These are phyloP conservation scores for Gossypium trilobum DNA, from an alignment of 441 rosid species.

Conservation along the genomic window DNA sequence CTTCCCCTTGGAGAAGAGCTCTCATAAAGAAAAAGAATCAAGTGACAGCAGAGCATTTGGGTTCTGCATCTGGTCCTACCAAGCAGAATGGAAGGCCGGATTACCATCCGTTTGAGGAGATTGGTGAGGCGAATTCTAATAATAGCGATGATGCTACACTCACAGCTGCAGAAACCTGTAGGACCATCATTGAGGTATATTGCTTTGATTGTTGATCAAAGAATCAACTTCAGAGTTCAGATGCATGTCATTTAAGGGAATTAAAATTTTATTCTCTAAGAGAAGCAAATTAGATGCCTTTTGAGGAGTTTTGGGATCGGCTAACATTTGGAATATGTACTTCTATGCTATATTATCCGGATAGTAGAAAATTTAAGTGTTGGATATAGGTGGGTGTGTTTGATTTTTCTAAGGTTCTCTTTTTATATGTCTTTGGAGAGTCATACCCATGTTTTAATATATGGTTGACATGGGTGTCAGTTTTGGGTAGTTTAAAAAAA, in stretches of 20 bases:
- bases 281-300: background rate
- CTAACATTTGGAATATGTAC: background rate
- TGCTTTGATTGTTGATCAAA: slow-evolving; percentile 17
- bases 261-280: background rate
- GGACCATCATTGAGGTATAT: slow-evolving; percentile 83
- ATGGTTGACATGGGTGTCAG: background rate
- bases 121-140: slow-evolving; percentile 38
- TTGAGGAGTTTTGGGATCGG: background rate
- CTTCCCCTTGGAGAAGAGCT: slow-evolving; percentile 25
- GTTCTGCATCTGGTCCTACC: slow-evolving; percentile 53
- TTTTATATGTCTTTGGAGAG: background rate
- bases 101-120: slow-evolving; percentile 86
- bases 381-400: background rate
- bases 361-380: background rate
- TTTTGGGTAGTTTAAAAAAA: background rate
- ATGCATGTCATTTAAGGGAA: background rate
- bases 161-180: slow-evolving; percentile 61
- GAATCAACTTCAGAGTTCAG: background rate
- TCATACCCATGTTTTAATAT: background rate
- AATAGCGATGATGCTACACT: slow-evolving; percentile 44
- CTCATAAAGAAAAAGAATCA: slow-evolving; percentile 39
- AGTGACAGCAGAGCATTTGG: slow-evolving; percentile 54
- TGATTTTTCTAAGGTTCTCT: too few relatives aligned
- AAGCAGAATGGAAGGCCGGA: slow-evolving; percentile 38
- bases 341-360: background rate